Conservation (phyloP, 495 filamentous ascomycete genomes). For the Aspergillus indologenus region DNA sequence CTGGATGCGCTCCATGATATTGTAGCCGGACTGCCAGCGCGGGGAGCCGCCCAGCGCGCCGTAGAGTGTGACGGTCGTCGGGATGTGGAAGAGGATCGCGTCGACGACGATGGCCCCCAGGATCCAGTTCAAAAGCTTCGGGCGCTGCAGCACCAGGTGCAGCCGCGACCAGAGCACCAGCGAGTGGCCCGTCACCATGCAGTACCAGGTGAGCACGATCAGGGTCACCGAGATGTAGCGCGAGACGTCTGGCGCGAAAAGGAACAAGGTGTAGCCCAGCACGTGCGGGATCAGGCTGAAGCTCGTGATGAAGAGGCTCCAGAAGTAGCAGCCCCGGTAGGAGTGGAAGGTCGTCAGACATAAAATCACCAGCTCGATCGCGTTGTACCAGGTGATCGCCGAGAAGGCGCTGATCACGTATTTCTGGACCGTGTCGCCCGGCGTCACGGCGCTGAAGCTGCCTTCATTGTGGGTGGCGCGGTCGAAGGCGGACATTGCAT, state of each 20-base stretch:
- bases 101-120: slow-evolving; percentile 44
- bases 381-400: slow-evolving; percentile 47
- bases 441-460: background rate
- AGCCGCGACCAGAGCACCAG: slow-evolving; percentile 49
- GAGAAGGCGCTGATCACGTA: slow-evolving; percentile 36
- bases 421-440: slow-evolving; percentile 8
- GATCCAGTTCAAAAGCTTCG: slow-evolving; percentile 32
- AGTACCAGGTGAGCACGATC: slow-evolving; percentile 41
- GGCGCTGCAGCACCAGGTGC: slow-evolving; percentile 41
- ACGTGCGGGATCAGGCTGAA: slow-evolving; percentile 39
- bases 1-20: slow-evolving; percentile 52
- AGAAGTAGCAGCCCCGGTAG: slow-evolving; percentile 49
- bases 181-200: slow-evolving; percentile 49
- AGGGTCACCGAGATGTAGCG: slow-evolving; percentile 38
- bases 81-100: slow-evolving; percentile 41
- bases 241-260: slow-evolving; percentile 32
- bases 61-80: slow-evolving; percentile 42
- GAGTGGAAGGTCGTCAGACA: slow-evolving; percentile 48
- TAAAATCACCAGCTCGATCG: slow-evolving; percentile 44
- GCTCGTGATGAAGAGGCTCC: slow-evolving; percentile 47
- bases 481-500: background rate
- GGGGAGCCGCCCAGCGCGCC: slow-evolving; percentile 22
- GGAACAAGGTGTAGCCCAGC: slow-evolving; percentile 44
- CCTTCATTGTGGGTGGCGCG: background rate
- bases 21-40: slow-evolving; percentile 40